Conservation (phyloP, 495 filamentous ascomycete genomes). For the Poronia punctata region DNA sequence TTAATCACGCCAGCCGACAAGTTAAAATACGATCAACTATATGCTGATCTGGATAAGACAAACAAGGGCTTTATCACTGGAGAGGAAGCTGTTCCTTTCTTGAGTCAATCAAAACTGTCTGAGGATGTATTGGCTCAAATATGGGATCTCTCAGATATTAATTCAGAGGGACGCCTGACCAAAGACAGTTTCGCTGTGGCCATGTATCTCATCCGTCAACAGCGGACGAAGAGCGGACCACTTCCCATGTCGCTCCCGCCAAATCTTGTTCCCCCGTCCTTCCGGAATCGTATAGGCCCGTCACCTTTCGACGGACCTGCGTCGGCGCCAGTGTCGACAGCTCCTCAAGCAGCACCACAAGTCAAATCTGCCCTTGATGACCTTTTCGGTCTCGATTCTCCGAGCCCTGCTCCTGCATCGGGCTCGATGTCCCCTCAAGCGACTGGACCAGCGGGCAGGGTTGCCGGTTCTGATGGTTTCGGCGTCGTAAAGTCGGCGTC, state of each 20-base stretch:
- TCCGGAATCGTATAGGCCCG: constrained; percentile 60
- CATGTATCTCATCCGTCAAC: constrained; percentile 92
- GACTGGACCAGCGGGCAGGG: constrained; percentile 30
- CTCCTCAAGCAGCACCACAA: constrained; percentile 41
- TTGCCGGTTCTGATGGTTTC: constrained; percentile 50
- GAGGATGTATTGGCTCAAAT: constrained; percentile 92
- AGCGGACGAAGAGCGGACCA: constrained; percentile 60
- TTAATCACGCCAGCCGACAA: constrained; percentile 77
- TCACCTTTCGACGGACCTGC: constrained; percentile 43
- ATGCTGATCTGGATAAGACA: constrained; percentile 68
- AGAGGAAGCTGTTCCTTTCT: constrained; percentile 92
- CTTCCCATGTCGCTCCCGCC: constrained; percentile 70
- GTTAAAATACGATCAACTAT: constrained; percentile 74
- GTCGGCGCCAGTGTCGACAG: constrained; percentile 38
- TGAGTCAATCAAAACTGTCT: constrained; percentile 81
- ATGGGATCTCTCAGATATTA: constrained; percentile 95
- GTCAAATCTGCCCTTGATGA: constrained; percentile 82
- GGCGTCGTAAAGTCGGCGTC: constrained; percentile 45
- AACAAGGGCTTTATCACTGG: constrained; percentile 77
- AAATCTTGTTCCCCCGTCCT: constrained; percentile 78
- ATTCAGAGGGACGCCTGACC: constrained; percentile 75
- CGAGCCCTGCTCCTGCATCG: constrained; percentile 50
- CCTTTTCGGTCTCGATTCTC: constrained; percentile 78
- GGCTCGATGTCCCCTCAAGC: constrained; percentile 65
- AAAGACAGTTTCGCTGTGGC: constrained; percentile 93